Percentiles rank a stretch among this genome's conserved stretches.
These are phyloP conservation scores for Cystobasidium sp. DNA, from an alignment of 1,284 basidiomycete genomes.

Conservation along the genomic window DNA sequence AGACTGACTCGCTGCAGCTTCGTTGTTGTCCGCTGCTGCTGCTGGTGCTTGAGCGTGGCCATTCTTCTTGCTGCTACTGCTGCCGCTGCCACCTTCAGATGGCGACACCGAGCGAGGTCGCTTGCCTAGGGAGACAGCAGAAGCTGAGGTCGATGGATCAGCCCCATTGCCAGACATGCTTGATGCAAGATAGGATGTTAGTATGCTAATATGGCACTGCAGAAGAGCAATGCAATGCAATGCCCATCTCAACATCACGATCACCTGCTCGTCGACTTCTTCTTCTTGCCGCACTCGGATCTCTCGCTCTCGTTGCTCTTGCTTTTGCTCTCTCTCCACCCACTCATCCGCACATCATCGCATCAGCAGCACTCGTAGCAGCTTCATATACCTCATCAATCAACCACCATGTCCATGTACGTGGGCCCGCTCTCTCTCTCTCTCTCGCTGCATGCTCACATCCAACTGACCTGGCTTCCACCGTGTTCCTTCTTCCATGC, in stretches of 20 bases:
- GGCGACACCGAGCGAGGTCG: conserved; percentile 17
- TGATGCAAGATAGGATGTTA: too few species aligned
- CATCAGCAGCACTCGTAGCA: conserved; percentile 2
- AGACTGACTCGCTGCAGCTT: conserved; percentile 19
- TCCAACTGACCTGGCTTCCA: neutral
- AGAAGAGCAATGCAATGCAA: neutral
- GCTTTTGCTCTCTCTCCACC: neutral
- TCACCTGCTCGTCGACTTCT: neutral
- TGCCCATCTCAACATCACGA: neutral
- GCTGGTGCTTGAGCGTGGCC: conserved; percentile 26
- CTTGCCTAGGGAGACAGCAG: conserved; percentile 33
- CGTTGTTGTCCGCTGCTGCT: conserved; percentile 7
- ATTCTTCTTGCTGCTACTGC: neutral
- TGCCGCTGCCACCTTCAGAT: neutral
- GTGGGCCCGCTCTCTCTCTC: neutral
- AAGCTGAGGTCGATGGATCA: neutral
- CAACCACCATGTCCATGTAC: neutral
- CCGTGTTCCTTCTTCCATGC: neutral
- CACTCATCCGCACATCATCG: neutral
- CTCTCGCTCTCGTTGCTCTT: neutral
- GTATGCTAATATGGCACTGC: too few species aligned
- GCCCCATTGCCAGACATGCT: neutral
- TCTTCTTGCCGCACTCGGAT: neutral
- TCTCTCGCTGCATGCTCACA: neutral
- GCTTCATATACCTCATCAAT: neutral